Percentiles rank a stretch among this genome's conserved stretches.
Evolutionary conservation across 495 filamentous ascomycete species (phyloP).

Genomic region (Penicillium parvum): DNA sequence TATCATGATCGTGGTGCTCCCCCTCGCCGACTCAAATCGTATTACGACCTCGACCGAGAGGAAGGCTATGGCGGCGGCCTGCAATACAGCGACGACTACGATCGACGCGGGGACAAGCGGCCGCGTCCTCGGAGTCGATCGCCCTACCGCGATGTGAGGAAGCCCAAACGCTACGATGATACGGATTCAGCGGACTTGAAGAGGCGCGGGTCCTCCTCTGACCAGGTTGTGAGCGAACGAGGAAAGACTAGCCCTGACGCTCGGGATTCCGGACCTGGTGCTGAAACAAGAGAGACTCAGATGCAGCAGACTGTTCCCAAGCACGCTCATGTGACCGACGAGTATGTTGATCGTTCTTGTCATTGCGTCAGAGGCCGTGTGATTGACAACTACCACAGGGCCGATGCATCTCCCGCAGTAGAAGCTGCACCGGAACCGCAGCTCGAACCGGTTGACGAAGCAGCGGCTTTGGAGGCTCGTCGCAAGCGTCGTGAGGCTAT

Average conservation of each 20-base stretch:
- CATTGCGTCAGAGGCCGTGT: neutral
- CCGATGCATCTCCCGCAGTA: constrained; percentile 6
- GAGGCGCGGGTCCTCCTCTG: constrained; percentile 39
- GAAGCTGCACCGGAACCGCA: constrained; percentile 26
- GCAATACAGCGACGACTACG: constrained; percentile 56
- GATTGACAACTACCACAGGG: constrained; percentile 13
- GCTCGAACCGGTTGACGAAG: constrained; percentile 63
- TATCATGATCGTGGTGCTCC: constrained; percentile 24
- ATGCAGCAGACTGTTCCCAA: constrained; percentile 44
- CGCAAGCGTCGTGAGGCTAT: constrained; percentile 84
- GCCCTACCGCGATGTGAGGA: constrained; percentile 40
- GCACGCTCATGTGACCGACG: constrained; percentile 27
- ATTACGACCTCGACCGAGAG: constrained; percentile 65
- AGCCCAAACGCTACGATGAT: constrained; percentile 43
- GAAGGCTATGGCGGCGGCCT: constrained; percentile 41
- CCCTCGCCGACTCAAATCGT: constrained; percentile 40
- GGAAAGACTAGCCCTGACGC: constrained; percentile 50
- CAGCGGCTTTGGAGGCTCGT: constrained; percentile 76
- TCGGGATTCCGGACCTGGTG: constrained; percentile 54
- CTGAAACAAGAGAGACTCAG: constrained; percentile 64
- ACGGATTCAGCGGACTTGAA: constrained; percentile 22
- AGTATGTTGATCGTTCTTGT: constrained; percentile 34
- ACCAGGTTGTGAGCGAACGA: constrained; percentile 68
- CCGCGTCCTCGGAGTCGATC: constrained; percentile 63
- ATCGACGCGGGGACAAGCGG: constrained; percentile 56